phyloP scores from a whole-genome alignment of 768 basidiomycete genomes.

The Boletus barrowsii region DNA sequence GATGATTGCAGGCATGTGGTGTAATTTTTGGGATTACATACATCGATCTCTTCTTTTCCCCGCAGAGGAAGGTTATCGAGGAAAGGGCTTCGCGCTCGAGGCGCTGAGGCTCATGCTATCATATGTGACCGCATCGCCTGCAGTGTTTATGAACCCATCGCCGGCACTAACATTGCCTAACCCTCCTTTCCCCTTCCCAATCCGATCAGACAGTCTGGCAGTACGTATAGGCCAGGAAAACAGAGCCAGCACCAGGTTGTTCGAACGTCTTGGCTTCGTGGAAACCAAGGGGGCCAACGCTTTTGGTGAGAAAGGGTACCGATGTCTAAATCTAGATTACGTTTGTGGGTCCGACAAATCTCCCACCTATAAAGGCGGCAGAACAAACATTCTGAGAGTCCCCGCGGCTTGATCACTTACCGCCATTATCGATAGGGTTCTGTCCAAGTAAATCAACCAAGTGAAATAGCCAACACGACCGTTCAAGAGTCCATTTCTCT shows the following conservation, averaged over 20 bases:
- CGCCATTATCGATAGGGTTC: conserved; percentile 2
- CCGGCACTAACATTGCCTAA: conserved; percentile 16
- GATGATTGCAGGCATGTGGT: conserved; percentile 79
- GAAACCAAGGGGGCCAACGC: conserved; percentile 66
- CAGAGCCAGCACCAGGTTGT: conserved; percentile 64
- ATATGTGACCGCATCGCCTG: conserved; percentile 56
- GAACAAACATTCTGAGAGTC: not conserved
- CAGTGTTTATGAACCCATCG: conserved; percentile 9
- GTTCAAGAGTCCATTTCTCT: too few species aligned
- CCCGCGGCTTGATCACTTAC: conserved; percentile 12
- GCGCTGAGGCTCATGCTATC: conserved; percentile 64
- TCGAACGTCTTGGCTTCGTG: conserved; percentile 72
- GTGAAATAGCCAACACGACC: too few species aligned
- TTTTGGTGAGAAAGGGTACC: conserved; percentile 65
- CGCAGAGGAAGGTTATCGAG: conserved; percentile 62
- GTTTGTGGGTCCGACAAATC: not conserved
- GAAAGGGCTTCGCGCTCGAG: conserved; percentile 62
- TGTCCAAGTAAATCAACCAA: too few species aligned
- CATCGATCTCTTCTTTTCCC: not conserved
- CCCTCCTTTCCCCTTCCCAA: conserved; percentile 40
- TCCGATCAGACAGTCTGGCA: conserved; percentile 50
- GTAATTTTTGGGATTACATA: not conserved
- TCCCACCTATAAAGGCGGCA: conserved; percentile 5
- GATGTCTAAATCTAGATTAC: conserved; percentile 1
- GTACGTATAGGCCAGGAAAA: conserved; percentile 73